Conservation (phyloP, 176 grass and related monocot species). For the Avena insularis region DNA sequence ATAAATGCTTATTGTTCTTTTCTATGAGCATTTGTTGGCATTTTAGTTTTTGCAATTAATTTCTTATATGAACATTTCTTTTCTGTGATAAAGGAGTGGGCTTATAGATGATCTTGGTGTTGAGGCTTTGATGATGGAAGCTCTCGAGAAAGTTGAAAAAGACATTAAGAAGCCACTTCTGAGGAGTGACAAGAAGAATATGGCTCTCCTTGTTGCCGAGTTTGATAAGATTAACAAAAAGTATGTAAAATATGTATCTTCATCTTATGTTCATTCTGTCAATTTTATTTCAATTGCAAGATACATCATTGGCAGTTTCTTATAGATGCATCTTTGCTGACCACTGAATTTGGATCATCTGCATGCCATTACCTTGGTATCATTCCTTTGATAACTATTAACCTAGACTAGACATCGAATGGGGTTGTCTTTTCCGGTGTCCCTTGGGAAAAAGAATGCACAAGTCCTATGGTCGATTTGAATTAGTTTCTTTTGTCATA, state of each 20-base stretch:
- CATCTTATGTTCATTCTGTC: background rate
- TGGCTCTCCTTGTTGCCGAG: slow-evolving; percentile 66
- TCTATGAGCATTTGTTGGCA: background rate
- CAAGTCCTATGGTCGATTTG: background rate
- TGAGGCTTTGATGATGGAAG: slow-evolving; percentile 89
- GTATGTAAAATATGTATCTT: slow-evolving; percentile 51
- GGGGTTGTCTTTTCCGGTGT: background rate
- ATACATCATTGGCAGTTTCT: background rate
- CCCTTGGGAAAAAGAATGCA: background rate
- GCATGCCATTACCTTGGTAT: background rate
- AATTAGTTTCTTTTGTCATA: background rate
- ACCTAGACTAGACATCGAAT: background rate
- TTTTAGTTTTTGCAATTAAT: background rate
- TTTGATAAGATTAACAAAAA: slow-evolving; percentile 92
- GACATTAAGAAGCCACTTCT: slow-evolving; percentile 90
- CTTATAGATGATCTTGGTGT: slow-evolving; percentile 70
- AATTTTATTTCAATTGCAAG: slow-evolving; percentile 7
- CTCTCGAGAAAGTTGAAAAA: slow-evolving; percentile 89
- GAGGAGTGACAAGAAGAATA: slow-evolving; percentile 91
- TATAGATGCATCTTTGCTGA: background rate
- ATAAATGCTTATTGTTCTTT: background rate
- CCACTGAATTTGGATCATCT: background rate
- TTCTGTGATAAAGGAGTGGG: slow-evolving; percentile 60
- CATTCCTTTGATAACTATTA: background rate
- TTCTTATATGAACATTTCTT: slow-evolving; percentile 17